These are phyloP conservation scores for Conticribra weissflogii DNA, from an alignment of 108 stramenopile species.

Conservation along the genomic window DNA sequence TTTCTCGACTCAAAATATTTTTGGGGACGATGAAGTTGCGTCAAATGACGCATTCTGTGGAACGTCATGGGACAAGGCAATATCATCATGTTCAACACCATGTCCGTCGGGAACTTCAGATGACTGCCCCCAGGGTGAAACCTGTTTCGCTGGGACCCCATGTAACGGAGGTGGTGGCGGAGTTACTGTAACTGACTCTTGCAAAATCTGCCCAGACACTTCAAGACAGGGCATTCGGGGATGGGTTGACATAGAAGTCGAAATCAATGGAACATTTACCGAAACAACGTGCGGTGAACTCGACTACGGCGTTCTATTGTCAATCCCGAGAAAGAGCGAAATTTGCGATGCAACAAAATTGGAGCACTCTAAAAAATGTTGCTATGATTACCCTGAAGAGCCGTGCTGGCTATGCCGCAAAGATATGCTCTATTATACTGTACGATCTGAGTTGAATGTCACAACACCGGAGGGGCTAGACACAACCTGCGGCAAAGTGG, in stretches of 20 bases:
- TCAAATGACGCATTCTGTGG: conserved; percentile 40
- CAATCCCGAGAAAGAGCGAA: conserved; percentile 32
- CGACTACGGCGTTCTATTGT: conserved; percentile 34
- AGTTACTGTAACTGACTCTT: conserved; percentile 21
- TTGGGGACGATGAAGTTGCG: conserved; percentile 29
- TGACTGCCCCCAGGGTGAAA: conserved; percentile 42
- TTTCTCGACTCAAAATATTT: conserved; percentile 7
- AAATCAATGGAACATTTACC: conserved; percentile 41
- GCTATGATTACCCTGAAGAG: conserved; percentile 37
- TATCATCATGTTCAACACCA: conserved; percentile 31
- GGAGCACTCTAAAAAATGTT: conserved; percentile 22
- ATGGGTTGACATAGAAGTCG: conserved; percentile 44
- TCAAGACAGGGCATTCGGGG: conserved; percentile 37
- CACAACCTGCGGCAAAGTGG: conserved; percentile 26
- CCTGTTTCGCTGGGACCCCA: conserved; percentile 43
- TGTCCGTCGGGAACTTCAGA: conserved; percentile 43
- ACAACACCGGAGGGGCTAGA: conserved; percentile 29
- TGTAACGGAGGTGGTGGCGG: conserved; percentile 36
- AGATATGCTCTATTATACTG: conserved; percentile 28
- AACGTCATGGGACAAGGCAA: conserved; percentile 37
- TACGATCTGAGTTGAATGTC: conserved; percentile 39
- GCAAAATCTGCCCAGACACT: conserved; percentile 50
- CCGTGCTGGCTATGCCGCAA: conserved; percentile 41
- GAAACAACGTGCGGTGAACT: conserved; percentile 43
- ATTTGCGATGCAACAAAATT: conserved; percentile 41